Base-by-base conservation (phyloP, 2,329 filamentous ascomycete genomes). In the Clonostachys sp. region DNA sequence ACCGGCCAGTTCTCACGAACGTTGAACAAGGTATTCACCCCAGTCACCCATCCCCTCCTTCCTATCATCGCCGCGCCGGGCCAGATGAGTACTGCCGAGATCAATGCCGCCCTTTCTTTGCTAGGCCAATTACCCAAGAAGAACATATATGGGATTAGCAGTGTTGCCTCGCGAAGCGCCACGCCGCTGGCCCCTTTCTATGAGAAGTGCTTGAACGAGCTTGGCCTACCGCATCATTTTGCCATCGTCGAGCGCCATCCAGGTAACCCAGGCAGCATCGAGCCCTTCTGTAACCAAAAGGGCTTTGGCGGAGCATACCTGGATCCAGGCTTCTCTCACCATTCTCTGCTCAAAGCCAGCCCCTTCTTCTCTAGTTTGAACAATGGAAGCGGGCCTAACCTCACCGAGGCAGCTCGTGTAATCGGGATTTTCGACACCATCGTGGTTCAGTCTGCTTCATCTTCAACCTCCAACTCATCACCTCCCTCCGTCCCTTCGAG, bases 381-480 rank as follows among this genome's bases (percentile, higher is more conserved):
- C 50, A 69, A 67, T 47, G 76, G 78, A 0, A 61, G 67, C 1
- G 78, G 78, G 0, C 80, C 80, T 1, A 69, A 75, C 1, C 68
- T 92, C 45, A 90, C 86, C 8, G 87, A 91, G 56, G 87, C 89
- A 9, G 89, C 87, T 38, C 78, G 83, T 3, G 83, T 84, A 2
- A 94, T 91, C 51, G 89, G 89, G 12, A 83, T 91, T 54, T 79
- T 94, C 36, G 89, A 95, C 61, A 94, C 89, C 0, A 88, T 95
- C 42, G 77, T 91, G 8, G 40, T 52, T 9, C 35, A 44, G 5
- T 43, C 45, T 12, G n/a, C 18, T 10, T 39, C 47, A 33, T 47
- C 44, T 9, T 47, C 48, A 20, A 35, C 44, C 14, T 48, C 51
- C 6, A 18, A 47, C 9, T 71, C 74, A 12, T 65, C 72, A 1